A percentile compares a stretch with the other conserved stretches of the same genome.
Evolutionary conservation across 2,329 filamentous ascomycete species (phyloP).

Genomic region (Pyrenochaeta sp.): DNA sequence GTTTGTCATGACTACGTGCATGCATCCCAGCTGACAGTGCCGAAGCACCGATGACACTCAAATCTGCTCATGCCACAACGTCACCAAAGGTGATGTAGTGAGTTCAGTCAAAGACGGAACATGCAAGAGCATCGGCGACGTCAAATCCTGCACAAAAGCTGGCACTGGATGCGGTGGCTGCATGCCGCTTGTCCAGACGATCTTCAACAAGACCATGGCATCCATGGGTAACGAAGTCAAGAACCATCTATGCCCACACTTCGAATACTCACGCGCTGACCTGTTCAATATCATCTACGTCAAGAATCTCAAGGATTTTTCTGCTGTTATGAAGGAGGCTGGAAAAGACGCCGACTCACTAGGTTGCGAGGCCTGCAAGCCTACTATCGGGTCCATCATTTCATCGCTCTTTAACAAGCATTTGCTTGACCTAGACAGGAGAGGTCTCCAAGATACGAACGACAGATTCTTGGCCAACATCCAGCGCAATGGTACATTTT

Average conservation of each 20-base stretch:
- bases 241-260: conserved; percentile 86
- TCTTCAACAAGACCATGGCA: conserved; percentile 89
- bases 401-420: conserved; percentile 85
- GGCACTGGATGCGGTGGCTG: conserved; percentile 91
- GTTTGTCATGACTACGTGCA: conserved; percentile 30
- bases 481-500: conserved; percentile 90
- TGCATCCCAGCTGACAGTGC: conserved; percentile 12
- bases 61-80: conserved; percentile 93
- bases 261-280: conserved; percentile 82
- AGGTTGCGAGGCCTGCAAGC: conserved; percentile 89
- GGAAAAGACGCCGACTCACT: conserved; percentile 76
- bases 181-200: conserved; percentile 85
- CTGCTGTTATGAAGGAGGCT: conserved; percentile 78
- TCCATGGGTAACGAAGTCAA: conserved; percentile 87
- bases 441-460: conserved; percentile 89
- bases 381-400: conserved; percentile 80
- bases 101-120: conserved; percentile 76
- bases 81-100: conserved; percentile 82
- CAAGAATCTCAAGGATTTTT: conserved; percentile 76
- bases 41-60: conserved; percentile 78
- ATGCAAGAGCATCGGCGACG: conserved; percentile 81
- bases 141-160: conserved; percentile 91
- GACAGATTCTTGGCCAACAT: conserved; percentile 90
- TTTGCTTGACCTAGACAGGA: conserved; percentile 73
- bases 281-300: conserved; percentile 90